Base-by-base conservation (phyloP, 2,329 filamentous ascomycete species). In the Ceratocystis diversiconidia region DNA sequence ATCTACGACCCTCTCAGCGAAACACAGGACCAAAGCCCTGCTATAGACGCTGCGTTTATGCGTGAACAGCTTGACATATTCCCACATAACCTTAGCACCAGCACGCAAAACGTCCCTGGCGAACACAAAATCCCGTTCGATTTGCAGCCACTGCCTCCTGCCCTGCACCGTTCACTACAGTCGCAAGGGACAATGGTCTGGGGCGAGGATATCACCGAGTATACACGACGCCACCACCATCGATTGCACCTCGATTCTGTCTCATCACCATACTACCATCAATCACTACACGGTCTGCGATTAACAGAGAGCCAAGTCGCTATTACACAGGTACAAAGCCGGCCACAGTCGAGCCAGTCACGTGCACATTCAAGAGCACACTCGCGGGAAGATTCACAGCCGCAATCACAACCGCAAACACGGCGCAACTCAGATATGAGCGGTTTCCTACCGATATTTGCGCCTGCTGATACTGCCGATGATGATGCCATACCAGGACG, bases 101-200 rank as follows among this genome's bases (percentile, higher is more conserved):
- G 28, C 17, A 10, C 28, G 17, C 55, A 36, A 22, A 30, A 15
- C 48, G 43, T 3, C 59, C 52, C 15, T 50, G 8, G 7, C 17
- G 43, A 36, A 25, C 59, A 36, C 63, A 62, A 55, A 30, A 61
- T 5, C 10, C 41, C 32, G 3, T 43, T 22, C 36, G 36, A 36
- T 36, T 52, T 30, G 10, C 48, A 41, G 43, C 66, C 60, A 7
- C 28, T 76, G 41, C 75, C 72, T 43, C 70, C 73, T 63, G 22
- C 59, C 1, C 25, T 62, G 22, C 59, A 65, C 25, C 65, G 48
- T 5, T 41, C 62, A 22, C 28, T 59, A 25, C 36, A 48, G 5
- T 67, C 63, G 10, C 48, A 59, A 41, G 63, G 65, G 25, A 59
- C 63, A 15, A 59, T 63, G 2, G 44, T 52, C 25, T 67, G 66